Percentiles rank a stretch among this genome's conserved stretches.
Evolutionary conservation across 2,329 filamentous ascomycete genomes (phyloP).

Genomic region (Trichoderma koningiopsis): DNA sequence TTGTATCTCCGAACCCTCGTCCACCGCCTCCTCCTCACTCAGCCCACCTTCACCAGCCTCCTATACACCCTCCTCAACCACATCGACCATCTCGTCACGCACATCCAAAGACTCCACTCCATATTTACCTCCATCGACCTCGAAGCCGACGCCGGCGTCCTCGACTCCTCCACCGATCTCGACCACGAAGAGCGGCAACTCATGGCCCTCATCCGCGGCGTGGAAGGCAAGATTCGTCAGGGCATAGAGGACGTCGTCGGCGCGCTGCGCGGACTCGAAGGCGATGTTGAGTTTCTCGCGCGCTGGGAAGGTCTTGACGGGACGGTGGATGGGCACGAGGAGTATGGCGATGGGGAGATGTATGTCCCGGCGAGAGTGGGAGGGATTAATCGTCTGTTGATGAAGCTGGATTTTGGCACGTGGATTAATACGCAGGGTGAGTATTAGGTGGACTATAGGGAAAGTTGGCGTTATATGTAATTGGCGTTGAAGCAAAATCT

Average conservation of each 20-base stretch:
- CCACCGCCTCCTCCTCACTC: constrained; percentile 67
- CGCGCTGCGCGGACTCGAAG: constrained; percentile 50
- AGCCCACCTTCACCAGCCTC: constrained; percentile 62
- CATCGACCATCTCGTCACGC: constrained; percentile 79
- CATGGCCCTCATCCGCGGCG: constrained; percentile 62
- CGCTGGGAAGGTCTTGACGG: constrained; percentile 44
- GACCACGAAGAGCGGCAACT: constrained; percentile 72
- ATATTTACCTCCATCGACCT: constrained; percentile 80
- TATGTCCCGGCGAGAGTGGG: constrained; percentile 75
- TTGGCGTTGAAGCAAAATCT: neutral
- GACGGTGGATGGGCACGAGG: constrained; percentile 6
- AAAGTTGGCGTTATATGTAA: neutral
- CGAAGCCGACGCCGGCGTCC: constrained; percentile 78
- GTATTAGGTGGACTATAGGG: constrained; percentile 21
- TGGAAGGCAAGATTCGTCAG: constrained; percentile 65
- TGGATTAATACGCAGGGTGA: constrained; percentile 50
- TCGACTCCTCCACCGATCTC: constrained; percentile 73
- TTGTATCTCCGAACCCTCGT: constrained; percentile 71
- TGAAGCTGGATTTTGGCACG: constrained; percentile 80
- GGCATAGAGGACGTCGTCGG: constrained; percentile 70
- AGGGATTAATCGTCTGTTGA: constrained; percentile 80
- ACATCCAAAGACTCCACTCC: constrained; percentile 72
- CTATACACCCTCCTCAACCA: constrained; percentile 69
- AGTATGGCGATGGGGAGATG: constrained; percentile 25
- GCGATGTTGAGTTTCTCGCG: constrained; percentile 47